Evolutionary conservation across 2,329 filamentous ascomycete species (phyloP), one percentile per base, ranked within the genome.

Genomic region (Ceratocystiopsis brevicomis): DNA sequence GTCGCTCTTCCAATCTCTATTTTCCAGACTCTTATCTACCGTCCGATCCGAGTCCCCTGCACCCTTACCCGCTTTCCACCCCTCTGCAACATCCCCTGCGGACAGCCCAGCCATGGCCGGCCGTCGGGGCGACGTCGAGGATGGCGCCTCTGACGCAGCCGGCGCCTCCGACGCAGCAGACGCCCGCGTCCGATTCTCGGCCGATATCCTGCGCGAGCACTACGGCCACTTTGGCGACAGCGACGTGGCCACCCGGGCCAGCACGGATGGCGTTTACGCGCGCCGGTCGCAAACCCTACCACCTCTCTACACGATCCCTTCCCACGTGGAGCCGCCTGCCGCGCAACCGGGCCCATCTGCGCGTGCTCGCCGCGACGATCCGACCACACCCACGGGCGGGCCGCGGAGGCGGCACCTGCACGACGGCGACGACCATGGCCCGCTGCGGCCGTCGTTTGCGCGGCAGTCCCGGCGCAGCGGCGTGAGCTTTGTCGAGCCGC

Each of bases 271-370:
- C 40, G 34, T 16, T 18, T 33, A 37, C 15, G 5, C 25, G 2
- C 25, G 25, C 25, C 25, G 25, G 6, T 30, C 25, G 2, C 25
- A 30, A 4, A 30, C 25, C 8, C 6, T 30, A 2, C 25, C 25
- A 6, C 25, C 25, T 11, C 52, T 59, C 8, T 57, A 58, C 43
- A 57, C 56, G 9, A 57, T 58, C 45, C 45, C 54, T 36, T 58
- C 56, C 11, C 52, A 54, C 18, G 50, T 48, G 12, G 47, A 52
- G 35, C 50, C 6, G 12, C 40, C 25, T 36, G 16, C 13, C 17
- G 21, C 14, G 42, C 17, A 32, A 33, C 21, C 40, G 33, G 13
- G 11, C 6, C 37, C 37, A 38, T n/a, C n/a, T n/a, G 12, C 42
- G 10, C 35, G 38, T 1, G 37, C 34, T 6, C 32, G 25, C 3